Evolutionary conservation across 768 basidiomycete species (phyloP).

Genomic region (Fomitopsis pulvina): DNA sequence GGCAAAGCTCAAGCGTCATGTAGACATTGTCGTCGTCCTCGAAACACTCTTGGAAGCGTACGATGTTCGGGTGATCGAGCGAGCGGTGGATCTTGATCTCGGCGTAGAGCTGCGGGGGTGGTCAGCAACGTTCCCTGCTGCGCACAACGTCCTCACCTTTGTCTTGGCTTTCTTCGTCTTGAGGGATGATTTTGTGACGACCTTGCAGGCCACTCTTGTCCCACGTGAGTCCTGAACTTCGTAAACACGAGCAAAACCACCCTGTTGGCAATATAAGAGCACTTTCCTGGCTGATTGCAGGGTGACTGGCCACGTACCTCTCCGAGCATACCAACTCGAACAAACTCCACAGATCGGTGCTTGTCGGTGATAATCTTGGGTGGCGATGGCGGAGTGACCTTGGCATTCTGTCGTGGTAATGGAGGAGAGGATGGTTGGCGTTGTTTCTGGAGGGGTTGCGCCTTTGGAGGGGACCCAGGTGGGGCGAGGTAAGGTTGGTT

Average conservation of each 20-base stretch:
- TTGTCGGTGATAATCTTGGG: constrained; percentile 71
- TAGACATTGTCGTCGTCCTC: constrained; percentile 96
- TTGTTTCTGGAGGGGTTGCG: constrained; percentile 4
- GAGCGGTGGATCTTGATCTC: constrained; percentile 98
- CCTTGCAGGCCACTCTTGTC: constrained; percentile 78
- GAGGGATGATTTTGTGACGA: constrained; percentile 86
- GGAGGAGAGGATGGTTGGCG: constrained; percentile 45
- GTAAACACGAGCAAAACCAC: constrained; percentile 95
- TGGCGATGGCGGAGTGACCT: constrained; percentile 75
- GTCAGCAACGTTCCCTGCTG: background rate
- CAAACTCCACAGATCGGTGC: constrained; percentile 47
- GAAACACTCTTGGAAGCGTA: constrained; percentile 88
- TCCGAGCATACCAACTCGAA: constrained; percentile 78
- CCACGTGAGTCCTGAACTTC: constrained; percentile 77
- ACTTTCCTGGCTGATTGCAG: background rate
- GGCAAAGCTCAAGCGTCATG: constrained; percentile 92
- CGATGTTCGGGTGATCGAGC: constrained; percentile 88
- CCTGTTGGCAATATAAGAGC: constrained; percentile 30
- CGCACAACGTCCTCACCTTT: constrained; percentile 51
- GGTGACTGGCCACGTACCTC: constrained; percentile 51
- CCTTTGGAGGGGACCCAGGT: constrained; percentile 14
- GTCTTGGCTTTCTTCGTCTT: constrained; percentile 97
- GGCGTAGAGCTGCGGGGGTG: constrained; percentile 70
- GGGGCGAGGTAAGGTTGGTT: constrained; percentile 13
- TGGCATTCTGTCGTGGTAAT: constrained; percentile 75